Conservation (phyloP, 2,329 filamentous ascomycete genomes). For the Ophiostoma pallidulum region DNA sequence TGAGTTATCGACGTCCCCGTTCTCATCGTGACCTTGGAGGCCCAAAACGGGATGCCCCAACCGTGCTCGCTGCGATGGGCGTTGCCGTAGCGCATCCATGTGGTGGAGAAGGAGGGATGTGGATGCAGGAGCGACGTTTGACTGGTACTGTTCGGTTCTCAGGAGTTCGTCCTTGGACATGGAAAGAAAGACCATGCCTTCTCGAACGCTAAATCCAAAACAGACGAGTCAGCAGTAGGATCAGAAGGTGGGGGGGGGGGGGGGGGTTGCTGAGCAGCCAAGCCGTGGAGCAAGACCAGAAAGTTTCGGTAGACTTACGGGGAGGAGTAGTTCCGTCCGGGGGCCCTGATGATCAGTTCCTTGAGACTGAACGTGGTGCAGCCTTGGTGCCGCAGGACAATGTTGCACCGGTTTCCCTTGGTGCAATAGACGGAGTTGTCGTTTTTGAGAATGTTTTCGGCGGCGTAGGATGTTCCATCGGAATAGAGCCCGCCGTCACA, state of each 20-base stretch:
- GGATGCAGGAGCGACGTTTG: not conserved
- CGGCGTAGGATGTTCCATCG: slow-evolving; percentile 52
- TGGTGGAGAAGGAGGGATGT: not conserved
- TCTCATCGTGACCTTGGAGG: not conserved
- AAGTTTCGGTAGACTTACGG: slow-evolving; percentile 53
- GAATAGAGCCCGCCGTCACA: slow-evolving; percentile 73
- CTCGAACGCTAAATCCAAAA: slow-evolving; percentile 54
- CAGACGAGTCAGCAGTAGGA: not conserved
- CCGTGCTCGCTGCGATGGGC: not conserved
- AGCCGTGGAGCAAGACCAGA: not conserved
- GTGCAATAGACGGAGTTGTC: slow-evolving; percentile 85
- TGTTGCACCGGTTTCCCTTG: slow-evolving; percentile 76
- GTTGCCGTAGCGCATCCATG: not conserved
- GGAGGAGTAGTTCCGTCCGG: slow-evolving; percentile 69
- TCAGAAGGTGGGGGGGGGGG: not conserved
- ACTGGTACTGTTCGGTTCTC: slow-evolving; percentile 62
- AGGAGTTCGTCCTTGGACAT: slow-evolving; percentile 73
- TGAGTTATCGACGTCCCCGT: slow-evolving; percentile 23
- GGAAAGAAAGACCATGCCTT: slow-evolving; percentile 84
- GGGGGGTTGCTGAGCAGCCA: not conserved
- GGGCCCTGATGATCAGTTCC: slow-evolving; percentile 81
- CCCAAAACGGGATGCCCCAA: not conserved
- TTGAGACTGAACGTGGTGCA: slow-evolving; percentile 73
- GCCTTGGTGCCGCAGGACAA: slow-evolving; percentile 73
- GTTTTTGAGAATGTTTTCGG: slow-evolving; percentile 74